These are phyloP conservation scores for Arxiozyma telluris DNA, from an alignment of 1,139 yeast species.

Conservation along the genomic window DNA sequence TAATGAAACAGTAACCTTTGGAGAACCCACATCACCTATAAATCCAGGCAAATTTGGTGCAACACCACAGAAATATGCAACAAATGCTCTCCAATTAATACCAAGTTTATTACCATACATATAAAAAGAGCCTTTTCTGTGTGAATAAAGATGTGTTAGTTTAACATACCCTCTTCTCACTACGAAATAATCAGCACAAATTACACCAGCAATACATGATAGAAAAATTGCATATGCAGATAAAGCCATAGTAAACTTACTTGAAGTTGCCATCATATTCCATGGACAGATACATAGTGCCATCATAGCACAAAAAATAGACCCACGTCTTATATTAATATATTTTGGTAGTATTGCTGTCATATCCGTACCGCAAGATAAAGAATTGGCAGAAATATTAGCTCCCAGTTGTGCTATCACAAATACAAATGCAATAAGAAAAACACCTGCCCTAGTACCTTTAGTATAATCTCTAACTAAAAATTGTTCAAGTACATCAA, in stretches of 20 bases:
- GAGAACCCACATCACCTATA: conserved; percentile 66
- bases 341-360: conserved; percentile 74
- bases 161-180: conserved; percentile 66
- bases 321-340: conserved; percentile 75
- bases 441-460: conserved; percentile 83
- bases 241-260: conserved; percentile 73
- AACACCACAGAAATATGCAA: conserved; percentile 65
- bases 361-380: conserved; percentile 87
- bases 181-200: conserved; percentile 66
- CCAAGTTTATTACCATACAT: conserved; percentile 52
- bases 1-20: conserved; percentile 45
- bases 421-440: conserved; percentile 67
- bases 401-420: conserved; percentile 84
- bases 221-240: conserved; percentile 83
- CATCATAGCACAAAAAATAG: conserved; percentile 67
- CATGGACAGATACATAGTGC: conserved; percentile 83
- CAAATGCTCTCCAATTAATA: conserved; percentile 72
- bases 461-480: conserved; percentile 49
- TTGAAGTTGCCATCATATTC: conserved; percentile 68
- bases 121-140: conserved; percentile 41
- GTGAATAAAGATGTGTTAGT: conserved; percentile 53
- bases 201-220: conserved; percentile 79
- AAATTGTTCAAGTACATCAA: conserved; percentile 62
- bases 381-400: conserved; percentile 82
- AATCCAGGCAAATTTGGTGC: conserved; percentile 82